Evolutionary conservation across 2,329 filamentous ascomycete species (phyloP), one percentile per base, ranked within the genome.

Genomic region (Botryosphaeria dothidea): DNA sequence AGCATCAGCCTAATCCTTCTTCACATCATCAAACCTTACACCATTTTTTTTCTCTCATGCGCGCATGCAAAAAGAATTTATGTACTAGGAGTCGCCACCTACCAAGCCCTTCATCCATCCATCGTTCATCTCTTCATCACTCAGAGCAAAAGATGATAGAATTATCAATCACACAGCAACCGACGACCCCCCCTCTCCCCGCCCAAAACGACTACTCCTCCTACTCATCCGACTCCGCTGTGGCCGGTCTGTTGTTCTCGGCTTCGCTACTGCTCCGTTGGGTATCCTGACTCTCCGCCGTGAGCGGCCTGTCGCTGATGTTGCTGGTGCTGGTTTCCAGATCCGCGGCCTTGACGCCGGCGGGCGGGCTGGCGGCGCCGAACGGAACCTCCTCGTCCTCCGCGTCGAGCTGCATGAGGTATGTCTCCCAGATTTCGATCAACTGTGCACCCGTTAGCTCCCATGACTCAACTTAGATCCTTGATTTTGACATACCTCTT

Each of bases 371-470:
- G 6, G 67, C 13, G 38, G 54, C 63, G 8, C 76, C 69, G 62
- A 78, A 84, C 3, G 80, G 79, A 62, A 82, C 79, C 5, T 82
- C 92, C 69, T 96, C 92, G 66, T 98, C 94, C 72, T 97, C 94
- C 8, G 92, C 91, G 75, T 99, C 95, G 48, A 99, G 84, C 77
- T 97, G 95, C 85, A 98, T 90, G 61, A 99, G 84, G 82, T 97
- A 99, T 0, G 95, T 98, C 80, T 99, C 95, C 95, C 95, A 99
- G 68, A 98, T 90, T 79, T 99, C 95, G 73, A 89, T 89, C 68
- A 89, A 80, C 86, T 89, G 54, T 51, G 17, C 43, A 7, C 11
- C 19, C 25, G 25, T 63, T 45, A 63, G 60, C 31, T 38, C 25
- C 7, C 17, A 13, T 29, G 1, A 4, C 27, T 9, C 21, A 23